phyloP scores from a whole-genome alignment of 1,284 basidiomycete species.

The Anthracocystis walkeri region DNA sequence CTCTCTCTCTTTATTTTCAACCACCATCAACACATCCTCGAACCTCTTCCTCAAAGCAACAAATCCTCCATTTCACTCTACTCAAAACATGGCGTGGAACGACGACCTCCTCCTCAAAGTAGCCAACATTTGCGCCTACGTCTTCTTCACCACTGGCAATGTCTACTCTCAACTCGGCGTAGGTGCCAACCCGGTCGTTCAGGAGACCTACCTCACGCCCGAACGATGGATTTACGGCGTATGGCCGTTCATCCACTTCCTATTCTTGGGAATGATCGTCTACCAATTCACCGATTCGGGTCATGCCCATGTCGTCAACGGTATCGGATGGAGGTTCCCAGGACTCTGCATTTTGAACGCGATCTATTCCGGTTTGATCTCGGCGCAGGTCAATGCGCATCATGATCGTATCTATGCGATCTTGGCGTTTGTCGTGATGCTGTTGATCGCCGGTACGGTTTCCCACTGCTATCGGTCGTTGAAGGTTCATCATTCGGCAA shows the following conservation, averaged over 20 bases:
- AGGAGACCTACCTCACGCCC: slow-evolving; percentile 88
- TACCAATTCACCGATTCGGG: slow-evolving; percentile 74
- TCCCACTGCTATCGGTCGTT: slow-evolving; percentile 93
- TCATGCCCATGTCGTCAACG: slow-evolving; percentile 83
- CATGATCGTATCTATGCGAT: slow-evolving; percentile 78
- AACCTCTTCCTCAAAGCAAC: not conserved
- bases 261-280: slow-evolving; percentile 77
- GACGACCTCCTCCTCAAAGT: slow-evolving; percentile 72
- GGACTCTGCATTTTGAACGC: slow-evolving; percentile 84
- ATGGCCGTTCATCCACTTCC: slow-evolving; percentile 81
- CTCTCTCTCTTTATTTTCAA: not conserved
- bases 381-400: slow-evolving; percentile 43
- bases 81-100: slow-evolving; percentile 47
- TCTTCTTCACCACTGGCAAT: slow-evolving; percentile 87
- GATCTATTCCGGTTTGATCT: slow-evolving; percentile 80
- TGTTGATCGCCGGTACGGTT: slow-evolving; percentile 84
- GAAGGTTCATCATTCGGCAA: slow-evolving; percentile 82
- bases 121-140: slow-evolving; percentile 81
- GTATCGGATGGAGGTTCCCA: slow-evolving; percentile 88
- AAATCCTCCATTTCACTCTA: slow-evolving; percentile 3
- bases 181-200: slow-evolving; percentile 25
- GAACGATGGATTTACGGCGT: slow-evolving; percentile 87
- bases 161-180: slow-evolving; percentile 79
- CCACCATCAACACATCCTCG: not conserved
- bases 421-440: slow-evolving; percentile 83